A percentile compares a stretch with the other conserved stretches of the same genome.
These are phyloP conservation scores for Hypoxylon fuscum DNA, from an alignment of 495 filamentous ascomycete genomes.

Conservation along the genomic window DNA sequence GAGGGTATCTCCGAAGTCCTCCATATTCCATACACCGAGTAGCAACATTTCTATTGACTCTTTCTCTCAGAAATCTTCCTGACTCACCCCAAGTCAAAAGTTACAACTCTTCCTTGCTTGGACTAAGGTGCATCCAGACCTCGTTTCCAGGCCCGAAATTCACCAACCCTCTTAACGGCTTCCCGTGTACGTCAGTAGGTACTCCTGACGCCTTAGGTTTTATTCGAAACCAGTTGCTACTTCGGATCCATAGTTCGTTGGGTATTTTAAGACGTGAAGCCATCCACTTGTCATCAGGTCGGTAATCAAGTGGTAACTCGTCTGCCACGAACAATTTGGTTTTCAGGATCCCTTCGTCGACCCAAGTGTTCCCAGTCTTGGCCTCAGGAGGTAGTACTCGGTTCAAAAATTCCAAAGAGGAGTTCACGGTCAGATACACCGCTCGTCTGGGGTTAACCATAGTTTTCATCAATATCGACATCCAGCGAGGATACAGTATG, in stretches of 20 bases:
- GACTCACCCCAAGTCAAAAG: constrained; percentile 12
- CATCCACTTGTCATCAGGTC: constrained; percentile 56
- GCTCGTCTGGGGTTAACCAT: constrained; percentile 64
- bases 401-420: constrained; percentile 61
- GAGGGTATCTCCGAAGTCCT: constrained; percentile 25
- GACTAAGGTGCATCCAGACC: constrained; percentile 60
- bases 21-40: no score
- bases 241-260: constrained; percentile 54
- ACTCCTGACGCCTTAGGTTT: constrained; percentile 16
- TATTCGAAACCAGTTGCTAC: constrained; percentile 45
- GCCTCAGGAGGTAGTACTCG: constrained; percentile 51
- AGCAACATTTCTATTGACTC: no score
- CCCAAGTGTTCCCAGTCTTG: constrained; percentile 48
- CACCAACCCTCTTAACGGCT: constrained; percentile 39
- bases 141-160: constrained; percentile 53
- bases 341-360: constrained; percentile 54
- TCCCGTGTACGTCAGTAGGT: constrained; percentile 26
- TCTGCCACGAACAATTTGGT: constrained; percentile 35
- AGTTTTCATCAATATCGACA: constrained; percentile 64
- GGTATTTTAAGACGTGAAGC: constrained; percentile 57
- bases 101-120: constrained; percentile 44
- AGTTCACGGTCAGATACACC: constrained; percentile 65
- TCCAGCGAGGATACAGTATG: constrained; percentile 65
- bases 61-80: not conserved
- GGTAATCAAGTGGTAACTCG: constrained; percentile 52